Percentiles rank a stretch among this genome's conserved stretches.
These are phyloP conservation scores for Cicer bijugum DNA, from an alignment of 306 rosid species.

Conservation along the genomic window DNA sequence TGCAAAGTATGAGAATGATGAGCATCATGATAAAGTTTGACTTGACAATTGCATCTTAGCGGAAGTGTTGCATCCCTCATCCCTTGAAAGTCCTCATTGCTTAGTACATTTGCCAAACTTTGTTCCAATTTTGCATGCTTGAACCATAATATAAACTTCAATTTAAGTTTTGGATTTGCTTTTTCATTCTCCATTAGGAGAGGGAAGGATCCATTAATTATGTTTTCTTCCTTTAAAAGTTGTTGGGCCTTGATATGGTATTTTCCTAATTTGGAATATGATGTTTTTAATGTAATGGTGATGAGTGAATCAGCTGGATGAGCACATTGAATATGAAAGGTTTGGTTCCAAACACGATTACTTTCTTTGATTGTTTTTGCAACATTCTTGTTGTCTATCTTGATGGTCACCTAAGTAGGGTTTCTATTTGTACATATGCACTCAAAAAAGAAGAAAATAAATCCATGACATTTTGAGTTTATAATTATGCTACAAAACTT, in stretches of 20 bases:
- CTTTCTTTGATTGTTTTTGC: conserved; percentile 65
- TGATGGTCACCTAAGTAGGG: no score
- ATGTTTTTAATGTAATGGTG: conserved; percentile 68
- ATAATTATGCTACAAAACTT: no score
- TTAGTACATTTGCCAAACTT: conserved; percentile 62
- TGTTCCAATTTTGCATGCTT: conserved; percentile 73
- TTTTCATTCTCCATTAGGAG: conserved; percentile 71
- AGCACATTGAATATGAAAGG: conserved; percentile 84
- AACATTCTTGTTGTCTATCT: conserved; percentile 41
- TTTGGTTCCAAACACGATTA: conserved; percentile 81
- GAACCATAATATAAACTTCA: conserved; percentile 78
- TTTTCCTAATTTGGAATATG: conserved; percentile 63
- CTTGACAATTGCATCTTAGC: conserved; percentile 71
- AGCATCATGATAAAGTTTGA: conserved; percentile 91
- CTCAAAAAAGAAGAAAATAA: no score
- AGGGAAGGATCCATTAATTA: conserved; percentile 71
- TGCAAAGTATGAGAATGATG: conserved; percentile 73
- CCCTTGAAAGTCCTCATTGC: conserved; percentile 65
- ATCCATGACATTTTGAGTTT: no score
- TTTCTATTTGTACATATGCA: no score
- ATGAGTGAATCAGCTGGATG: conserved; percentile 67
- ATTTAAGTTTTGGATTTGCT: conserved; percentile 66
- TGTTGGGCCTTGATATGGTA: conserved; percentile 64
- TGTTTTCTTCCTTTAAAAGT: conserved; percentile 57
- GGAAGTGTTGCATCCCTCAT: conserved; percentile 69